Evolutionary conservation across 192 early-diverging fungal genomes (phyloP).

Genomic region (Gigaspora rosea): DNA sequence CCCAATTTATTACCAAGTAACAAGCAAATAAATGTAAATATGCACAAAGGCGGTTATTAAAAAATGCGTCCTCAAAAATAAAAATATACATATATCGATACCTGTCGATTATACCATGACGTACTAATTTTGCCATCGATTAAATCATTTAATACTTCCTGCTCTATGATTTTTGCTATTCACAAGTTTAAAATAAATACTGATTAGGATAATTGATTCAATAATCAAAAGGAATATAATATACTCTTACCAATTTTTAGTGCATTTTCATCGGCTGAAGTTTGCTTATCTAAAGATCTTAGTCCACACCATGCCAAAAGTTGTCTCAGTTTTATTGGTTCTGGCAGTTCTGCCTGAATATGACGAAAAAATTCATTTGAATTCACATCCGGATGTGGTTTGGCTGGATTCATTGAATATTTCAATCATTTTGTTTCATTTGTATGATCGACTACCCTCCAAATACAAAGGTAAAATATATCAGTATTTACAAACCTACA

Average conservation of each 20-base stretch:
- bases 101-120: conserved; percentile 55
- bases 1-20: background rate
- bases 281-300: conserved; percentile 33
- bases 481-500: conserved; percentile 28
- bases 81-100: conserved; percentile 5
- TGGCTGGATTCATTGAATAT: conserved; percentile 37
- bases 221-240: background rate
- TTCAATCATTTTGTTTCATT: background rate
- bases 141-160: conserved; percentile 44
- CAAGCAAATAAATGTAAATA: background rate
- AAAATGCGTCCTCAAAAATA: background rate
- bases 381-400: conserved; percentile 61
- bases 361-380: conserved; percentile 64
- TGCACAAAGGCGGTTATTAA: background rate
- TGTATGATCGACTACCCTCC: too few species aligned
- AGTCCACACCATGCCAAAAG: conserved; percentile 70
- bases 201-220: background rate
- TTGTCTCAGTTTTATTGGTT: conserved; percentile 66
- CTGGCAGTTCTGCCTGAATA: conserved; percentile 65
- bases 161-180: conserved; percentile 43
- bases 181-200: background rate
- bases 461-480: background rate
- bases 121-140: conserved; percentile 42
- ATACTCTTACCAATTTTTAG: background rate
- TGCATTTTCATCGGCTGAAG: background rate